Base-by-base conservation (phyloP, 2,329 filamentous ascomycete genomes). In the Hysterium pulicare region DNA sequence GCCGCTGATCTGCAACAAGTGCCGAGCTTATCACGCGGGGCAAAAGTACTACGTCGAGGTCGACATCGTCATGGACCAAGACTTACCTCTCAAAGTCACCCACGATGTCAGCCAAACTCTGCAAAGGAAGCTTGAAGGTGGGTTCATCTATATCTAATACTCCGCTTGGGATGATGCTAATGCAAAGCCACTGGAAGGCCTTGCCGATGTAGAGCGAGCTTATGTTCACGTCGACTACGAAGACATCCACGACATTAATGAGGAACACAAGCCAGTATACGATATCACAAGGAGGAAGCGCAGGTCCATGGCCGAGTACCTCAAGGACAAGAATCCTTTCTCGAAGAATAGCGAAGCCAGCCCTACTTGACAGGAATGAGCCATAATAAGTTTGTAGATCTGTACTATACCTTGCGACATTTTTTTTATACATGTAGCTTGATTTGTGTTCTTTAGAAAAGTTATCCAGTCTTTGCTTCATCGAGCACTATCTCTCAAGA, bases 31-130 rank as follows among this genome's bases (percentile, higher is more conserved):
- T 55, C 78, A 82, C 53, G 77, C 78, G 0, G 79, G 80, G 0
- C 77, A 82, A 48, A 72, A 75, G 30, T 79, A 81, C 51, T 82
- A 81, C 49, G 79, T 82, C 15, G 79, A 83, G 51, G 74, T 83
- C 4, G 79, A 83, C 51, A 72, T 83, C 39, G 73, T 83, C 38
- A 79, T 83, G 70, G 73, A 80, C 53, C 75, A 75, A 47, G 65
- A 71, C 3, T 69, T 73, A 2, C 76, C 75, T 5, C 66, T 82
- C 20, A 76, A 72, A 45, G 66, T 81, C 39, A 78, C 78, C 2
- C 79, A 83, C 50, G 79, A 83, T 48, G 75, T 83, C 20, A 76
- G 75, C 17, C 79, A 83, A 57, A 71, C 72, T 8, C 59, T 83
- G 38, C 79, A 82, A 61, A 71, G 79, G 33, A 83, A 82, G 62